Base-by-base conservation (phyloP, 257 asterid species). In the Solanum virginianum region DNA sequence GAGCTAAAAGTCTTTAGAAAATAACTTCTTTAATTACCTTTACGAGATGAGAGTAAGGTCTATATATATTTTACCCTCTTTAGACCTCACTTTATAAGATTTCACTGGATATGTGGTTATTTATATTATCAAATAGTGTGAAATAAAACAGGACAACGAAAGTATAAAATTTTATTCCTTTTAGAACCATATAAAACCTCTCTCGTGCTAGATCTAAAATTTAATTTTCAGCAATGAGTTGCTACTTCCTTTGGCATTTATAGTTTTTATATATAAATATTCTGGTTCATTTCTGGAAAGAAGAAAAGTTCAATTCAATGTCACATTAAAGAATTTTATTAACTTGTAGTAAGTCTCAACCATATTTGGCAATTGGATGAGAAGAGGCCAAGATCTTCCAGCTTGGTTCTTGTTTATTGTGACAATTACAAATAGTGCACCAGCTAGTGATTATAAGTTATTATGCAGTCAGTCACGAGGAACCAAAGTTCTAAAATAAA, bases 371-470 rank as follows among this genome's bases (percentile, higher is more conserved):
- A 29, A 79, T 29, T 53, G 66, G 83, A 79, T 3, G 26, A 79
- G 65, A 79, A 79, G 17, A 54, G 9, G 49, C 83, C 83, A 79
- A 79, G 83, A 79, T 79, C 24, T 53, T 29, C 63, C 83, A 79
- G 18, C 66, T 79, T 79, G 49, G 5, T 15, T 79, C 14, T 79
- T 53, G 83, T 79, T 79, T 79, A 47, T 79, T 79, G 65, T 79
- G 66, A 79, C 65, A 29, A 17, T 16, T 79, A 29, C 49, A 79
- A 29, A 79, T 29, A 79, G 54, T 79, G 7, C 16, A 79, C 18
- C 65, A 53, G 1, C 16, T 53, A 75, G 24, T 22, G 60, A 14
- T 32, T 24, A 15, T 4, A 13, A 24, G 39, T 47, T n/a, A 49
- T 75, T 49, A 49, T 45, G 39, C 1, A 49, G 39, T 75, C 49